Conservation (phyloP, 352 stramenopile genomes). For the Phytophthora uliginosa region DNA sequence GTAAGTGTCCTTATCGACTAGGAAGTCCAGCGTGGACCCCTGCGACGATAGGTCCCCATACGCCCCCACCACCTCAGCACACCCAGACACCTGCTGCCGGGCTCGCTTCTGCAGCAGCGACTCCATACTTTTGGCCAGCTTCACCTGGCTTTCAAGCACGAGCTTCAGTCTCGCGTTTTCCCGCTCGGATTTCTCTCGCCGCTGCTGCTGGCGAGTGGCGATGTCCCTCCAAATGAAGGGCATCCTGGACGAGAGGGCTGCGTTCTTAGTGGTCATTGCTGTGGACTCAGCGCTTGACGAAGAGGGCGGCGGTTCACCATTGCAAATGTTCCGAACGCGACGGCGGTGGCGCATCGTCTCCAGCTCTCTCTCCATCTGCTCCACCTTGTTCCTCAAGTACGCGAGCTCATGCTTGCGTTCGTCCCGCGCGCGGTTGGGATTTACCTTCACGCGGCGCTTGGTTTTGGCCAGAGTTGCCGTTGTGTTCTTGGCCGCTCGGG, state of each 20-base stretch:
- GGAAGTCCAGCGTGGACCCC: constrained; percentile 33
- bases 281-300: neutral
- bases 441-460: constrained; percentile 41
- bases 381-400: constrained; percentile 44
- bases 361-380: constrained; percentile 43
- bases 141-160: constrained; percentile 60
- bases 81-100: constrained; percentile 39
- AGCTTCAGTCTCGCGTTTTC: constrained; percentile 64
- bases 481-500: constrained; percentile 13
- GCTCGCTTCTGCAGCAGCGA: constrained; percentile 55
- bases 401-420: constrained; percentile 45
- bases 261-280: constrained; percentile 10
- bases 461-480: constrained; percentile 28
- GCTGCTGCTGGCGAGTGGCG: constrained; percentile 51
- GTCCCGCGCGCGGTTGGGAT: constrained; percentile 43
- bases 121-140: constrained; percentile 59
- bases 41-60: constrained; percentile 25
- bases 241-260: constrained; percentile 10
- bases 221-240: constrained; percentile 55
- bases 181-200: constrained; percentile 49
- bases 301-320: constrained; percentile 9
- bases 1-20: constrained; percentile 43
- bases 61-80: constrained; percentile 30
- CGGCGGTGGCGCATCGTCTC: constrained; percentile 26
- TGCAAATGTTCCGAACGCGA: constrained; percentile 12